Conservation (phyloP, 352 stramenopile genomes). For the Pythium coloratum region DNA sequence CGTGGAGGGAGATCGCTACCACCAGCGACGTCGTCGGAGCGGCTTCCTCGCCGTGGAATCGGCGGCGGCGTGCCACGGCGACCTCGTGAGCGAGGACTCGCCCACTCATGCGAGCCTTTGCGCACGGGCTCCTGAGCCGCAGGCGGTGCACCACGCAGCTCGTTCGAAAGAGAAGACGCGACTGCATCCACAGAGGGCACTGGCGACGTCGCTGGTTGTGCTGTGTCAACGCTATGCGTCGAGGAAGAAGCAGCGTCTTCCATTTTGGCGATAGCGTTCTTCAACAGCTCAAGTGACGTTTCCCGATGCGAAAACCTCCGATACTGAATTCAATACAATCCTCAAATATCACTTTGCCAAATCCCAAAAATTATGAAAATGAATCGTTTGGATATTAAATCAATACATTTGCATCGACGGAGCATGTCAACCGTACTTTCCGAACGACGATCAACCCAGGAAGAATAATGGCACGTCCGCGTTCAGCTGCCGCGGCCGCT, state of each 20-base stretch:
- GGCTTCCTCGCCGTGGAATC: slow-evolving; percentile 19
- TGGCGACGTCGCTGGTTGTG: background rate
- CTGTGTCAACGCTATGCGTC: background rate
- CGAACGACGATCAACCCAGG: background rate
- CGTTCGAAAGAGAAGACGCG: background rate
- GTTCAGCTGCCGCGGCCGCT: slow-evolving; percentile 17
- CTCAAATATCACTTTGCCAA: background rate
- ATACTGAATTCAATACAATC: slow-evolving; percentile 6
- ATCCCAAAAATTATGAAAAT: slow-evolving; percentile 7
- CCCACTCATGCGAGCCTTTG: slow-evolving; percentile 24
- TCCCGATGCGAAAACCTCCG: slow-evolving; percentile 10
- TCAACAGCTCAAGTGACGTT: slow-evolving; percentile 25
- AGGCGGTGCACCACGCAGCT: background rate
- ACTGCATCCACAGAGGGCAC: background rate
- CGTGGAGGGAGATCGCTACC: background rate
- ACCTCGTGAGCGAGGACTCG: slow-evolving; percentile 15
- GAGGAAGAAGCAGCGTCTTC: background rate
- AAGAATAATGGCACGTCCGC: slow-evolving; percentile 3
- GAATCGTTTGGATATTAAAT: background rate
- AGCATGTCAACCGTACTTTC: background rate
- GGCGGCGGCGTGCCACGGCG: slow-evolving; percentile 24
- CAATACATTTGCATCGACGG: background rate
- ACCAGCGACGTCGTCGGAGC: background rate
- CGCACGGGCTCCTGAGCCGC: slow-evolving; percentile 2
- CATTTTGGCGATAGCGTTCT: background rate